Base-by-base conservation (phyloP, 345 rosid genomes). In the Isatis tinctoria region DNA sequence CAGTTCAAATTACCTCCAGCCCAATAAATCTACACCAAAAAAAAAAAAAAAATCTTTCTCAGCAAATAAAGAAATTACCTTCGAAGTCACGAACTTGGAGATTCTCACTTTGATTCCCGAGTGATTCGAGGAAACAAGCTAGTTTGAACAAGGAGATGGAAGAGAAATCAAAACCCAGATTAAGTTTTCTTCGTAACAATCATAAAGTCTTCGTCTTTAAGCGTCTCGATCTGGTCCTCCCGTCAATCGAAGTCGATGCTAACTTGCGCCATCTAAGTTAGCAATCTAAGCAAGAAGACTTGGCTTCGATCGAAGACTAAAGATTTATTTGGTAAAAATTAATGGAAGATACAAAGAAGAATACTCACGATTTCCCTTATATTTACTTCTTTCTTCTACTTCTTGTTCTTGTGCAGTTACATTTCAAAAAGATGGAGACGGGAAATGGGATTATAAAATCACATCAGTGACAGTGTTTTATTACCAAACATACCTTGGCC, bases 221-320 rank as follows among this genome's bases (percentile, higher is more conserved):
- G 48, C 24, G 48, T 67, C 37, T 67, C 72, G 72, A 67, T 67
- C 61, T 67, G 27, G 51, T 51, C 72, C 36, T 24, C 24, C 8
- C 70, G 45, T 49, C 59, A 30, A 65, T 24, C 45, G n/a, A 52
- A 36, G 60, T 22, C 35, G 48, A 51, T 51, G 48, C 60, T 67
- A 67, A 36, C 60, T 53, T 66, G 70, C 70, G 60, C 59, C 8
- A 51, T 35, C 59, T 64, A 66, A 35, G 70, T 20, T 66, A 32
- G 58, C 57, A 47, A 45, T 47, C 68, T 26, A n/a, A 27, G 43
- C 44, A 32, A 37, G 33, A 60, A 12, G 16, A 43, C 20, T 13
- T 14, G 22, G 66, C 13, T 40, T 61, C 47, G 49, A 60, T 60
- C 17, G 18, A 52, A 18, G 17, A 37, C 30, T 6, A n/a, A 28